Evolutionary conservation across 2,329 filamentous ascomycete genomes (phyloP).

Genomic region (Hymenoscyphus scutula): DNA sequence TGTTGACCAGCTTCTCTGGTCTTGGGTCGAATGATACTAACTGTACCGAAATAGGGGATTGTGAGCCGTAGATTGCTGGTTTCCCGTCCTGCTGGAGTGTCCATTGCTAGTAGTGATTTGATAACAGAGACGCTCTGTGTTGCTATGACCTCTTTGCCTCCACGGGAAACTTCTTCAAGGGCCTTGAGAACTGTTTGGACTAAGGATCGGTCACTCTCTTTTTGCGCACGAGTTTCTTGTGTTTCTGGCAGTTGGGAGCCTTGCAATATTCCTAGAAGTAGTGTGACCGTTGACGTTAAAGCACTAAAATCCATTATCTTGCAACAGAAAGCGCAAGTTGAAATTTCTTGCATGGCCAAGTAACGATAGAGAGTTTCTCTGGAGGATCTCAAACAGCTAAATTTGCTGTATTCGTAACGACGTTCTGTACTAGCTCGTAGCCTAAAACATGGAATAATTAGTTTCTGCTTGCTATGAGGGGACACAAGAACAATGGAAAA

Average conservation of each 20-base stretch:
- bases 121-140: constrained; percentile 33
- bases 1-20: not conserved
- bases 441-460: not conserved
- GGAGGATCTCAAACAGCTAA: constrained; percentile 33
- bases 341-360: constrained; percentile 22
- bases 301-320: constrained; percentile 34
- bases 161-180: constrained; percentile 25
- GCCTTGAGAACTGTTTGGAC: constrained; percentile 26
- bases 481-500: not conserved
- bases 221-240: constrained; percentile 19
- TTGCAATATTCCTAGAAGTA: constrained; percentile 31
- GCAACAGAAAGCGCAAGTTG: constrained; percentile 30
- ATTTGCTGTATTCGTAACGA: constrained; percentile 35
- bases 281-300: constrained; percentile 32
- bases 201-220: constrained; percentile 24
- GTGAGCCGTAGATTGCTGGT: constrained; percentile 32
- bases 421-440: constrained; percentile 33
- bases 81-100: constrained; percentile 19
- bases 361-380: constrained; percentile 32
- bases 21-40: constrained; percentile 29
- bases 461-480: not conserved
- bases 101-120: constrained; percentile 30
- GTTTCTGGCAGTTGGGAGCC: constrained; percentile 17
- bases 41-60: constrained; percentile 36
- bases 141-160: constrained; percentile 26